Base-by-base conservation (phyloP, 495 filamentous ascomycete species). In the Trypethelium eluteriae region DNA sequence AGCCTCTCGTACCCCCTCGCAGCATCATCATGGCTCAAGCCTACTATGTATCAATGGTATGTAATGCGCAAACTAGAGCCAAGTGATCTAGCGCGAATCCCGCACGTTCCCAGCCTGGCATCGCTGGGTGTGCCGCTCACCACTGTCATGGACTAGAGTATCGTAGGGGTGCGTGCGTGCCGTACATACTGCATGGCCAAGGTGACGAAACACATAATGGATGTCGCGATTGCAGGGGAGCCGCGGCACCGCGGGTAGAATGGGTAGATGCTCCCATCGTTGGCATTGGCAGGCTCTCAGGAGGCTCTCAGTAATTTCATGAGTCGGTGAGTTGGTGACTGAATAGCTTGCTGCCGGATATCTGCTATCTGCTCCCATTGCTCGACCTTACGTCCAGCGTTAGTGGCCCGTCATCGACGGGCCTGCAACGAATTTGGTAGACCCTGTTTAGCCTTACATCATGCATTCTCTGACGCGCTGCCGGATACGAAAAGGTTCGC, bases 401-500 rank as follows among this genome's bases (percentile, higher is more conserved):
- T 16, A 53, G 14, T 12, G 49, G 49, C 5, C 16, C 49, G 12
- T 11, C 49, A 18, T 53, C n/a, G 25, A 18, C 10, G 5, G n/a
- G 49, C 49, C 25, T 53, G 7, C 49, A 53, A 16, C 49, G n/a
- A 16, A 18, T 53, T 18, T 53, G 49, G 49, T 11, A 16, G 10
- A 5, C 16, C 49, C 5, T 5, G 5, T 2, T 53, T 53, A 53
- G 49, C 49, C 32, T 59, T 35, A 18, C 25, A 59, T 36, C 32
- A 59, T 59, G 53, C 53, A 59, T 44, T 7, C 36, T 59, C 53
- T 59, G 53, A 59, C 53, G 53, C 53, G 53, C 53, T 59, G 34
- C 25, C 53, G 53, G 53, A 59, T 18, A 59, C 53, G 53, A 59
- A 32, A 59, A 35, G 32, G 18, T 59, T 59, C 53, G 53, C 25